phyloP scores from a whole-genome alignment of 1,284 basidiomycete genomes.

The Austropuccinia psidii region DNA sequence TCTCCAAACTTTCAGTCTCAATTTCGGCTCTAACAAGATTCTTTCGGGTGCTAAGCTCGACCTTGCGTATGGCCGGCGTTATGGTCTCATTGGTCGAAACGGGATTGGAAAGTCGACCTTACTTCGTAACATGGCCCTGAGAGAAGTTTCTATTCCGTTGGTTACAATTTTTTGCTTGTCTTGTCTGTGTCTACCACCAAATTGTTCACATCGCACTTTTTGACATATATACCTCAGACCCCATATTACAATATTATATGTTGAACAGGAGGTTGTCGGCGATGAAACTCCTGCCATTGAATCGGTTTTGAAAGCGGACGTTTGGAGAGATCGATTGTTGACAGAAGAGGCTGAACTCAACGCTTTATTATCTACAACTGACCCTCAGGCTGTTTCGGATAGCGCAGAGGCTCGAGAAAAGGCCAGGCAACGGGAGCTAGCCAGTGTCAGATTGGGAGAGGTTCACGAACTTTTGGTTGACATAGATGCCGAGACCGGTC shows the following conservation, averaged over 20 bases:
- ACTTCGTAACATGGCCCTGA: constrained; percentile 87
- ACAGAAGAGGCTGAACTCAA: constrained; percentile 72
- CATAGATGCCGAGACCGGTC: constrained; percentile 96
- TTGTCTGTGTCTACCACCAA: neutral
- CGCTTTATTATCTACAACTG: constrained; percentile 59
- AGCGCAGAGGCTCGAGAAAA: constrained; percentile 57
- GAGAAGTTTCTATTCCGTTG: constrained; percentile 80
- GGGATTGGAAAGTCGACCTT: constrained; percentile 97
- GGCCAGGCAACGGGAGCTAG: constrained; percentile 70
- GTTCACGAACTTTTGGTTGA: constrained; percentile 84
- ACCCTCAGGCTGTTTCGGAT: constrained; percentile 39
- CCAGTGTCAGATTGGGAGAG: constrained; percentile 75
- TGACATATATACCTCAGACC: constrained; percentile 45
- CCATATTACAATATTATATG: constrained; percentile 93
- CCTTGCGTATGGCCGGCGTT: constrained; percentile 43
- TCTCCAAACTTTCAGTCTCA: constrained; percentile 58
- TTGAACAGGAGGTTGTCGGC: constrained; percentile 92
- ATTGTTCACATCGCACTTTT: neutral
- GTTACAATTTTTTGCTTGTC: neutral
- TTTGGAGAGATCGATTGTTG: constrained; percentile 84
- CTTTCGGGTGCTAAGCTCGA: constrained; percentile 56
- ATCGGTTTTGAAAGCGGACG: constrained; percentile 90
- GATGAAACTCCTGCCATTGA: constrained; percentile 88
- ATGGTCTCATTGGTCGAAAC: constrained; percentile 56
- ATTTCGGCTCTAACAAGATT: constrained; percentile 86